Conservation (phyloP, 1,284 basidiomycete genomes). For the Waitea zeae region DNA sequence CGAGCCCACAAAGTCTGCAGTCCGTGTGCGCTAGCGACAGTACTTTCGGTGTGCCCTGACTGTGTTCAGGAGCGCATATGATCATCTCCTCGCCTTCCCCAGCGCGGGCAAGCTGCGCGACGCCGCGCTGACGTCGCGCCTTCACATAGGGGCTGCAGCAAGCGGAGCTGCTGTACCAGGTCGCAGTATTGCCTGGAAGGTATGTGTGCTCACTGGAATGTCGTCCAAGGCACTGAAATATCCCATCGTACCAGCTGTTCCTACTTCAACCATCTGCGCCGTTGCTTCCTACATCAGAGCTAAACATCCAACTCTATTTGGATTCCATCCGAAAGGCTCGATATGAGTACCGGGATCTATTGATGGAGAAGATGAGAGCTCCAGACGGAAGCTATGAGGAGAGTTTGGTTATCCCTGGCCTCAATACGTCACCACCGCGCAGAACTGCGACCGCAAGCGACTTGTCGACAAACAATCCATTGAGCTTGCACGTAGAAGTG, state of each 20-base stretch:
- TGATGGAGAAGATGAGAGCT: slow-evolving; percentile 52
- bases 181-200: slow-evolving; percentile 70
- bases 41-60: too few species aligned
- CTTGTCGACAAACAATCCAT: slow-evolving; percentile 66
- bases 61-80: too few species aligned
- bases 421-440: slow-evolving; percentile 18
- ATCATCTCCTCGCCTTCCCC: slow-evolving; percentile 36
- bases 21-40: too few species aligned
- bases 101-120: slow-evolving; percentile 49
- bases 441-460: slow-evolving; percentile 19
- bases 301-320: slow-evolving; percentile 21
- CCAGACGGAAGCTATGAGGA: slow-evolving; percentile 68
- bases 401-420: slow-evolving; percentile 36
- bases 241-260: slow-evolving; percentile 33
- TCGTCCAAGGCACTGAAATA: too few species aligned
- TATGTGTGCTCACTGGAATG: too few species aligned
- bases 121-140: slow-evolving; percentile 36
- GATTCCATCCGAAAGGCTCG: slow-evolving; percentile 28
- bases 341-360: slow-evolving; percentile 27
- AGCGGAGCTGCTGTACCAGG: slow-evolving; percentile 33
- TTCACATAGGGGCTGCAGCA: slow-evolving; percentile 26
- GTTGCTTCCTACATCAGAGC: slow-evolving; percentile 27
- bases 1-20: too few species aligned
- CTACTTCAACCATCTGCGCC: slow-evolving; percentile 39
- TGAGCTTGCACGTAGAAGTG: slow-evolving; percentile 72